Evolutionary conservation across 176 grass and related monocot species (phyloP).

Genomic region (Phyllostachys edulis): DNA sequence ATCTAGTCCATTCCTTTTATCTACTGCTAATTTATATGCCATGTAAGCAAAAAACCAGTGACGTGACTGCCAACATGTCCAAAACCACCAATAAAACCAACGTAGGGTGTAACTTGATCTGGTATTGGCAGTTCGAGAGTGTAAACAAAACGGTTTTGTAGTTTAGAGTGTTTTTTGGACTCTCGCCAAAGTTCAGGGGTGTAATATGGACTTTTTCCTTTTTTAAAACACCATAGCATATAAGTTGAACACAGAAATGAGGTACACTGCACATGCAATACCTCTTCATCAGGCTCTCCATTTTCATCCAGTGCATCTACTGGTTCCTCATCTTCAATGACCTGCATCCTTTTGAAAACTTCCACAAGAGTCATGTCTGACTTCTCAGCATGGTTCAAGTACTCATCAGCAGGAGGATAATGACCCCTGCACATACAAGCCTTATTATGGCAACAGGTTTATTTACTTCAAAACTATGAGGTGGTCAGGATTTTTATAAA

Average conservation of each 20-base stretch:
- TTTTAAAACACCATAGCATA: background rate
- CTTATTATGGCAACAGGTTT: slow-evolving; percentile 25
- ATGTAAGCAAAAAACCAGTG: too few species aligned
- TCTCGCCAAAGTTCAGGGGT: too few species aligned
- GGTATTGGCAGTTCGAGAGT: too few species aligned
- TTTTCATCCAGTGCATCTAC: slow-evolving; percentile 64
- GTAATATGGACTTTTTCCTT: too few species aligned
- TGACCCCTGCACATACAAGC: slow-evolving; percentile 51
- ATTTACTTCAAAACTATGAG: slow-evolving; percentile 3
- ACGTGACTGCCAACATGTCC: too few species aligned
- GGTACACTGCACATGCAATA: slow-evolving; percentile 28
- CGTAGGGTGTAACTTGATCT: too few species aligned
- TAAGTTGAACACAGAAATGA: slow-evolving; percentile 1
- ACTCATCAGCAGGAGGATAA: slow-evolving; percentile 78
- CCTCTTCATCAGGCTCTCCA: slow-evolving; percentile 63
- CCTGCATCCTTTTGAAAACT: slow-evolving; percentile 88
- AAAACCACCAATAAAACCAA: too few species aligned
- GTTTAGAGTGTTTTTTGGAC: too few species aligned
- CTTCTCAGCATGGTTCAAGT: slow-evolving; percentile 67
- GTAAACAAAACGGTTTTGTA: too few species aligned
- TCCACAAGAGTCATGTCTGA: slow-evolving; percentile 71
- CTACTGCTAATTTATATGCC: too few species aligned
- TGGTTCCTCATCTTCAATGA: slow-evolving; percentile 61
- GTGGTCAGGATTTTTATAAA: background rate
- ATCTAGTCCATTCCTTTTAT: too few species aligned